Evolutionary conservation across 176 grass and related monocot species (phyloP), one percentile per base, ranked within the genome.

Genomic region (Eleusine indica): DNA sequence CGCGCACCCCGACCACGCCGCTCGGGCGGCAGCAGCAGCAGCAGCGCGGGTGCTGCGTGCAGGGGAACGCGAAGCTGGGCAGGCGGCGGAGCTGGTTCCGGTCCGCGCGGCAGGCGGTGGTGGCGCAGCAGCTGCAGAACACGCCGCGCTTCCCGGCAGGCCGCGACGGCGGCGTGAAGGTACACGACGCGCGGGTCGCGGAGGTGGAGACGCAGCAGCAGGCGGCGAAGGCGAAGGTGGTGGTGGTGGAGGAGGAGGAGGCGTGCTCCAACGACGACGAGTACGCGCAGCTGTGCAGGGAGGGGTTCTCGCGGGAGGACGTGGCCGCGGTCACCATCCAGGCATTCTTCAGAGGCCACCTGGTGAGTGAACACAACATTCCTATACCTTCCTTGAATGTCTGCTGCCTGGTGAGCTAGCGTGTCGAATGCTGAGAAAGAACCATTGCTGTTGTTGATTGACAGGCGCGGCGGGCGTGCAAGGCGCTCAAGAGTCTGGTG

Each of bases 401-500:
- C 9, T 22, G 43, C 4, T 1, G 16, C 38, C 19, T 60, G 56
- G 19, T 22, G 19, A 7, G 54, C 19, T 41, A 49, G 56, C 41
- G 29, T 32, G 0, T 19, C 2, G 32, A 35, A 35, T 2, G 32
- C 32, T 35, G 32, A 35, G 32, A 35, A 35, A 35, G 32, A 35
- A 35, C 32, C 32, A 35, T 35, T 35, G 32, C 2, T 35, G 32
- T 54, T 41, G 4, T 32, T 28, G 17, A 10, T 65, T n/a, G 65
- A 46, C 84, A 98, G 96, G 96, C 96, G 19, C 84, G 96, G 78
- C 90, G 96, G 19, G 96, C 96, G 32, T 98, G 77, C 69, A 88
- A 68, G 87, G 96, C 96, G 40, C 61, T 96, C 74, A 92, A 40
- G 93, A 98, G 93, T 80, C 39, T 98, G 86, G 93, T 98, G 88